phyloP scores from a whole-genome alignment of 2,329 filamentous ascomycete genomes.

The Sclerotinia trifoliorum region DNA sequence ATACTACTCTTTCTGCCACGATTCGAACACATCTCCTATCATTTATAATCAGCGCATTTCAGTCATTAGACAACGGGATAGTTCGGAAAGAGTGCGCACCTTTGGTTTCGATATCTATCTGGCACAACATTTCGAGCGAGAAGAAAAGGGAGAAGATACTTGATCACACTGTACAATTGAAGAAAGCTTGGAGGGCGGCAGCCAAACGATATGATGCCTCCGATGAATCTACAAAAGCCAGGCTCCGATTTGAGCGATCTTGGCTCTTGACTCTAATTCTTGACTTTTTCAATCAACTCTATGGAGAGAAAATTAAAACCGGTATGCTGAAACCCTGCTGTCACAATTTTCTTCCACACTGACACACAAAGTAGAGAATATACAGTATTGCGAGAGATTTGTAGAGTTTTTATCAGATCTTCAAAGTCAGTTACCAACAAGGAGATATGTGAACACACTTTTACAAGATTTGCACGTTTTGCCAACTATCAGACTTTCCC shows the following conservation, averaged over 20 bases:
- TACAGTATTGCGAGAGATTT: slow-evolving; percentile 89
- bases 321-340: slow-evolving; percentile 40
- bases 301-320: slow-evolving; percentile 52
- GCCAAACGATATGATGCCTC: slow-evolving; percentile 83
- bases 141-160: slow-evolving; percentile 70
- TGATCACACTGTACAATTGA: slow-evolving; percentile 69
- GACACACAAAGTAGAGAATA: slow-evolving; percentile 52
- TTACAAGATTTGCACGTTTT: slow-evolving; percentile 83
- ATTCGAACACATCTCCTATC: slow-evolving; percentile 81
- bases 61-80: slow-evolving; percentile 83
- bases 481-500: slow-evolving; percentile 73
- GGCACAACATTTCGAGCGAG: slow-evolving; percentile 87
- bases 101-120: slow-evolving; percentile 89
- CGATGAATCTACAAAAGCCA: slow-evolving; percentile 74
- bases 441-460: slow-evolving; percentile 88
- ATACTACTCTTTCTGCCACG: slow-evolving; percentile 61
- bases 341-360: background rate
- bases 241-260: slow-evolving; percentile 83
- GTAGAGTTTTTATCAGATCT: slow-evolving; percentile 87
- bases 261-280: slow-evolving; percentile 88
- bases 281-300: slow-evolving; percentile 75
- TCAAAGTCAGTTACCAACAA: slow-evolving; percentile 88
- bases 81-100: slow-evolving; percentile 96
- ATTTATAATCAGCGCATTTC: slow-evolving; percentile 89
- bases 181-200: slow-evolving; percentile 87